Evolutionary conservation across 164 flowering plant species (phyloP).

Genomic region (Annona cherimola): DNA sequence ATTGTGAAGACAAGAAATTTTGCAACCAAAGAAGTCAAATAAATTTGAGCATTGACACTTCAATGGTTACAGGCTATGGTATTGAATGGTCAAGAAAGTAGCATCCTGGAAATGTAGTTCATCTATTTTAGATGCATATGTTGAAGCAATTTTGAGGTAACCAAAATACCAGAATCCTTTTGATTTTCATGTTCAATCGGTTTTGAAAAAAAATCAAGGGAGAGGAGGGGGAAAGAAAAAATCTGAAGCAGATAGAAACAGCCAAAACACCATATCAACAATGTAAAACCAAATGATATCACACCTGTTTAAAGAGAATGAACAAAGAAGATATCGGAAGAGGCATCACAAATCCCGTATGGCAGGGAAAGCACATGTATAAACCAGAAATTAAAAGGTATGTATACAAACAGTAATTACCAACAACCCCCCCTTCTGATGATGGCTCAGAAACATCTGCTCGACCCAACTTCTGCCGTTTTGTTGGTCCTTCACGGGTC

Average conservation of each 20-base stretch:
- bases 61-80: too few species aligned
- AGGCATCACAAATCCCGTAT: not conserved
- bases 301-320: not conserved
- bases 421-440: conserved; percentile 54
- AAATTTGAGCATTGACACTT: too few species aligned
- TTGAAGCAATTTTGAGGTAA: too few species aligned
- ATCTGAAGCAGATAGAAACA: not conserved
- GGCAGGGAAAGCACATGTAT: not conserved
- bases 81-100: not conserved
- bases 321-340: not conserved
- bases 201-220: not conserved
- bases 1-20: too few species aligned
- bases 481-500: conserved; percentile 39
- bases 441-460: conserved; percentile 30
- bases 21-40: too few species aligned
- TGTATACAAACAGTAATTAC: conserved; percentile 57
- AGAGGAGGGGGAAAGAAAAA: not conserved
- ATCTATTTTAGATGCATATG: too few species aligned
- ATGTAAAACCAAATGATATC: not conserved
- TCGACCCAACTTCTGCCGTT: conserved; percentile 60
- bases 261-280: not conserved
- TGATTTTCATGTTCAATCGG: not conserved
- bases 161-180: not conserved
- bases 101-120: not conserved
- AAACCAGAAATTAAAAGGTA: conserved; percentile 10